phyloP scores from a whole-genome alignment of 2,329 filamentous ascomycete species.

The Cytospora mali region DNA sequence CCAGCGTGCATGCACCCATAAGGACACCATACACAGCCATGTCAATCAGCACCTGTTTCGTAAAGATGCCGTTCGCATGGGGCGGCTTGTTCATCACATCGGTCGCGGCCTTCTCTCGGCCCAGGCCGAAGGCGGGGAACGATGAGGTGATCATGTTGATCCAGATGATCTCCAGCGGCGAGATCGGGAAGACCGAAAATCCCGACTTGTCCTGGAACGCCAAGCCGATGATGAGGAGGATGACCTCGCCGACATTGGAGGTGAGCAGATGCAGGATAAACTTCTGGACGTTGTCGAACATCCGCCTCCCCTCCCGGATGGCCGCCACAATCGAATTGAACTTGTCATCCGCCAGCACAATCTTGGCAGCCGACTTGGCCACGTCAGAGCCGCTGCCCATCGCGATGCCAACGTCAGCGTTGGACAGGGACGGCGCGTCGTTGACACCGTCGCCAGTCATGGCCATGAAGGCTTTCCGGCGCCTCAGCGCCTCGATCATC shows the following conservation, averaged over 20 bases:
- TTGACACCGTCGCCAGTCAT: constrained; percentile 93
- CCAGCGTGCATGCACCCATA: constrained; percentile 71
- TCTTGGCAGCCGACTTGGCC: constrained; percentile 78
- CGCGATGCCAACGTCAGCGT: constrained; percentile 83
- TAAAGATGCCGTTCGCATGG: constrained; percentile 76
- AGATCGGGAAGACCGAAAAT: constrained; percentile 82
- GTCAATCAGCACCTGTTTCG: constrained; percentile 74
- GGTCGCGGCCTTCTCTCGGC: constrained; percentile 72
- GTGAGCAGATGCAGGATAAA: constrained; percentile 80
- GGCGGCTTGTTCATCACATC: constrained; percentile 83
- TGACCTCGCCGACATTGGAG: constrained; percentile 83
- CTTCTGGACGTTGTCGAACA: constrained; percentile 89
- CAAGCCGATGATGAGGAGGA: constrained; percentile 78
- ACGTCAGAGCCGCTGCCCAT: constrained; percentile 91
- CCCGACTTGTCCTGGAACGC: constrained; percentile 73
- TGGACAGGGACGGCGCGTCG: constrained; percentile 78
- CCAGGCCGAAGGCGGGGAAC: constrained; percentile 85
- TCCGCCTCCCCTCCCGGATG: constrained; percentile 79
- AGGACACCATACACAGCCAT: constrained; percentile 79
- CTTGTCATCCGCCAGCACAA: constrained; percentile 86
- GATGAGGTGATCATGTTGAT: constrained; percentile 92
- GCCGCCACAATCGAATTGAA: constrained; percentile 85
- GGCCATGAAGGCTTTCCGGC: constrained; percentile 74
- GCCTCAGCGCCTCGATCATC: constrained; percentile 86
- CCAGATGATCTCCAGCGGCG: constrained; percentile 87